Conservation (phyloP, 2,329 filamentous ascomycete species). For the Monosporascus sp. region DNA sequence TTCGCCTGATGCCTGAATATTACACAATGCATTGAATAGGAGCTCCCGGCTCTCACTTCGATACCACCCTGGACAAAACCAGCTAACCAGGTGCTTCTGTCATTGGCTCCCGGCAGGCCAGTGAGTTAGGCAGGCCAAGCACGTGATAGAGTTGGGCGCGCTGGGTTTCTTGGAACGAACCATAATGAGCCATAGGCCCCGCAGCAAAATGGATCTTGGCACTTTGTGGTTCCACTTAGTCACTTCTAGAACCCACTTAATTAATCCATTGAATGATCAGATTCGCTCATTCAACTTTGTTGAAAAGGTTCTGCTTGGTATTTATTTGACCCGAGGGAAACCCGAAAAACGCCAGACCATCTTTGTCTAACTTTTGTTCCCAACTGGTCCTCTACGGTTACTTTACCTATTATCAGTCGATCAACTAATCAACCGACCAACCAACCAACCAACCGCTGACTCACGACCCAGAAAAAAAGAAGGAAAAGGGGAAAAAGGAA, state of each 20-base stretch:
- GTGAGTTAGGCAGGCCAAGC: neutral
- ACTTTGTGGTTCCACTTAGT: neutral
- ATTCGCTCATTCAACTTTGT: too few relatives aligned
- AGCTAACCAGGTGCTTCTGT: neutral
- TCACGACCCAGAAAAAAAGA: too few relatives aligned
- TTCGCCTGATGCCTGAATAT: too few relatives aligned
- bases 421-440: neutral
- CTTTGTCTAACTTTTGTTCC: too few relatives aligned
- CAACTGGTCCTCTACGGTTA: too few relatives aligned
- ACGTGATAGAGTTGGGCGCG: neutral
- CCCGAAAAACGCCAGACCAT: neutral
- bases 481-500: too few relatives aligned
- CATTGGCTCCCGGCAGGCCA: neutral
- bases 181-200: neutral
- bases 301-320: neutral
- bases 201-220: neutral
- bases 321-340: neutral
- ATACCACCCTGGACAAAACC: neutral
- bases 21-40: too few relatives aligned
- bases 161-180: neutral
- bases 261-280: neutral
- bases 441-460: neutral
- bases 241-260: neutral
- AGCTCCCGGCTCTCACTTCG: too few relatives aligned
- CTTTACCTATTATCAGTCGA: too few relatives aligned